Evolutionary conservation across 1,284 basidiomycete genomes (phyloP).

Genomic region (Meripilus lineatus): DNA sequence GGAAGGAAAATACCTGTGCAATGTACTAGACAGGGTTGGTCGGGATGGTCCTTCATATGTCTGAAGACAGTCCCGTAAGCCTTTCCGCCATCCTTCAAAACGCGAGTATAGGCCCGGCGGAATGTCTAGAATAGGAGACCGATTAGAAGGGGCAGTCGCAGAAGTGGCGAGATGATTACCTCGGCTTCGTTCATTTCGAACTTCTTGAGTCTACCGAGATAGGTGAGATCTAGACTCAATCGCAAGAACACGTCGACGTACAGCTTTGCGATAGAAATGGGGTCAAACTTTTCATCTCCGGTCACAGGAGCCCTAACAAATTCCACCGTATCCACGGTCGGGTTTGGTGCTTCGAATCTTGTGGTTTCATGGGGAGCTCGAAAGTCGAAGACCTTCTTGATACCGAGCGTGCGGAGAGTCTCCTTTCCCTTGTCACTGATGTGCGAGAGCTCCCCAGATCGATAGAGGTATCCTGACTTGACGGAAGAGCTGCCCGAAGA

Average conservation of each 20-base stretch:
- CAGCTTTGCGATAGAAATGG: constrained; percentile 77
- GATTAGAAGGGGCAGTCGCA: too few species aligned
- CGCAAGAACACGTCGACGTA: constrained; percentile 41
- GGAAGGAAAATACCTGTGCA: constrained; percentile 50
- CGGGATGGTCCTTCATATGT: constrained; percentile 64
- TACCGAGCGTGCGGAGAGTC: constrained; percentile 54
- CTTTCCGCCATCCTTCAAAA: constrained; percentile 62
- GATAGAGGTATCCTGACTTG: constrained; percentile 51
- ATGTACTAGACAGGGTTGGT: constrained; percentile 62
- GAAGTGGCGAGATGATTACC: too few species aligned
- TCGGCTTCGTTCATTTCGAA: too few species aligned
- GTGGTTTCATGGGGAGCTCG: constrained; percentile 72
- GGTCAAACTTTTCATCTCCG: constrained; percentile 69
- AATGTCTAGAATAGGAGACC: constrained; percentile 62
- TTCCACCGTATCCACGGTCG: constrained; percentile 55
- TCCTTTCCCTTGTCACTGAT: constrained; percentile 59
- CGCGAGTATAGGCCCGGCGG: constrained; percentile 77
- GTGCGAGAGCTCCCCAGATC: constrained; percentile 64
- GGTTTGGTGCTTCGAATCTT: constrained; percentile 63
- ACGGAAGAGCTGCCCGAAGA: constrained; percentile 44
- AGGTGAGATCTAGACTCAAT: too few species aligned
- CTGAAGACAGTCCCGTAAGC: constrained; percentile 62
- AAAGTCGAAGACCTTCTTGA: constrained; percentile 65
- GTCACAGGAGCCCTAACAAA: constrained; percentile 63
- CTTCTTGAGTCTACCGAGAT: too few species aligned